phyloP scores from a whole-genome alignment of 192 early-diverging fungal species.

The Coemansia sp. region DNA sequence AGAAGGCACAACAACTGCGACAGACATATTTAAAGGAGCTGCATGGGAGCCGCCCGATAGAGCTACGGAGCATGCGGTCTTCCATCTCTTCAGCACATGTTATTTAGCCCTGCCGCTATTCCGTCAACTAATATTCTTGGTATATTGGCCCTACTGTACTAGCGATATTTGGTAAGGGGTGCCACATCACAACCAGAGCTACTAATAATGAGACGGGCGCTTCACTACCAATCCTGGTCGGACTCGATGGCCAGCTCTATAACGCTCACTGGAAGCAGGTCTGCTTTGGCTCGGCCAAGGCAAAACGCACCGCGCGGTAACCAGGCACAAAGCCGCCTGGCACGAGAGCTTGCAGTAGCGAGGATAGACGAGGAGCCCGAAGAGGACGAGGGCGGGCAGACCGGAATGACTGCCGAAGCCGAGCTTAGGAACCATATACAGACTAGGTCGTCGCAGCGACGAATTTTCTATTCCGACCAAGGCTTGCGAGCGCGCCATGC shows the following conservation, averaged over 20 bases:
- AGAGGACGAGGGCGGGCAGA: not conserved
- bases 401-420: conserved; percentile 1
- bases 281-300: not conserved
- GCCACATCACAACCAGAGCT: too few relatives aligned
- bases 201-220: conserved; percentile 26
- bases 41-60: too few relatives aligned
- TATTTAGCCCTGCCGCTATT: too few relatives aligned
- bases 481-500: not conserved
- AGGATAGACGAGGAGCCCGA: conserved; percentile 28
- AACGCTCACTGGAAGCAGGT: conserved; percentile 22
- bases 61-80: too few relatives aligned
- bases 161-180: too few relatives aligned
- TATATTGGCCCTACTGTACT: too few relatives aligned
- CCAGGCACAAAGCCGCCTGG: conserved; percentile 16
- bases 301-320: not conserved
- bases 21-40: too few relatives aligned
- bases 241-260: conserved; percentile 49
- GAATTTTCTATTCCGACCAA: not conserved
- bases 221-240: conserved; percentile 33
- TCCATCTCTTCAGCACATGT: too few relatives aligned
- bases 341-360: conserved; percentile 27
- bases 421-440: not conserved
- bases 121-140: too few relatives aligned
- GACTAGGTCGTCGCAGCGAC: not conserved
- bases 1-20: too few relatives aligned